phyloP scores from a whole-genome alignment of 2,329 filamentous ascomycete genomes.

The Myriangium duriaei region DNA sequence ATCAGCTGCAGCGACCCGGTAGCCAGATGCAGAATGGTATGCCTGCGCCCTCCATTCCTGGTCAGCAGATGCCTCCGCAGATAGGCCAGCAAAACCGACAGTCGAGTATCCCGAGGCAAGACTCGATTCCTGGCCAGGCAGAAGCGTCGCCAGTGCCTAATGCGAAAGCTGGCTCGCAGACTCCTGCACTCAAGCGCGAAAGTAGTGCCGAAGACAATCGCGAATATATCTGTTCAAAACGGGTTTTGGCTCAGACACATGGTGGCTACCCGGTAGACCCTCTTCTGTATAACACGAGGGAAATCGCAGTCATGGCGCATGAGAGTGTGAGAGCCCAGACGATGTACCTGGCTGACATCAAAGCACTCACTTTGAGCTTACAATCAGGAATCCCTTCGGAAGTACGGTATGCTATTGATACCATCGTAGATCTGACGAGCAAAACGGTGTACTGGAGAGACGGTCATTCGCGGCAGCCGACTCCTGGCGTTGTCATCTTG shows the following conservation, averaged over 20 bases:
- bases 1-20: slow-evolving; percentile 7
- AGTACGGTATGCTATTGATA: slow-evolving; percentile 80
- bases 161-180: slow-evolving; percentile 8
- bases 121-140: slow-evolving; percentile 8
- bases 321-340: slow-evolving; percentile 64
- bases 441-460: slow-evolving; percentile 9
- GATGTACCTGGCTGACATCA: slow-evolving; percentile 78
- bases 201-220: slow-evolving; percentile 6
- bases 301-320: slow-evolving; percentile 57
- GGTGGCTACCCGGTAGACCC: slow-evolving; percentile 62
- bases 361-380: slow-evolving; percentile 76
- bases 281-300: slow-evolving; percentile 50
- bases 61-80: slow-evolving; percentile 22
- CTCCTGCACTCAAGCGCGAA: slow-evolving; percentile 12
- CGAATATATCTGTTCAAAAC: slow-evolving; percentile 11
- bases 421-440: slow-evolving; percentile 57
- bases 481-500: slow-evolving; percentile 51
- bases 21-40: slow-evolving; percentile 34
- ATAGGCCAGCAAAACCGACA: slow-evolving; percentile 24
- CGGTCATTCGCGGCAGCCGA: slow-evolving; percentile 21
- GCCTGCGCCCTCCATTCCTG: slow-evolving; percentile 12
- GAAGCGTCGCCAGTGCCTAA: slow-evolving; percentile 10
- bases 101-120: slow-evolving; percentile 11
- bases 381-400: slow-evolving; percentile 84
- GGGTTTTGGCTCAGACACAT: slow-evolving; percentile 23